Base-by-base conservation (phyloP, 805 yeast species). In the Ogataea parapolymorpha region DNA sequence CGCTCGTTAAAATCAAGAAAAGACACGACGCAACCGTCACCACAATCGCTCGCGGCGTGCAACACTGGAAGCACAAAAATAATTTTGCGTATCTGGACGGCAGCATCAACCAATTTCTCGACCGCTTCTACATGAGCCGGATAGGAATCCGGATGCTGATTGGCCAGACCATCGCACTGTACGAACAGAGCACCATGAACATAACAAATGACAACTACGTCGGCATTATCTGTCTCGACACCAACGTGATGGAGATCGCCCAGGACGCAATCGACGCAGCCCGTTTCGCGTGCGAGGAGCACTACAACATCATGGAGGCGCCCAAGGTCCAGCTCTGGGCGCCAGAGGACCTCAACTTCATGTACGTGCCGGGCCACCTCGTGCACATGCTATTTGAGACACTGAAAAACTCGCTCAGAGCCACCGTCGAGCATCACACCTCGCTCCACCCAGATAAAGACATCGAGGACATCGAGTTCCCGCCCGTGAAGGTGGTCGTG, bases 21-120 rank as follows among this genome's bases (percentile, higher is more conserved):
- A 70, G 96, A 25, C 96, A 88, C 61, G 96, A 89, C 62, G 95
- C 95, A 7, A 90, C 95, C 0, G 96, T 89, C 13, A 82, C 95
- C 12, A 87, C 96, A 0, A 82, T 89, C 56, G 95, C 95, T 1
- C 87, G 86, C 50, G 96, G 96, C 26, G 95, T 89, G 7, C 82
- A 83, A 54, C 95, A 87, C 60, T 89, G 96, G 95, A 88, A 88
- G 55, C 72, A 70, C 18, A 59, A 71, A 38, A 68, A 72, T 10
- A 67, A 72, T 26, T 50, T 31, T 50, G 53, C 62, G 27, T 68
- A 74, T 23, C 80, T 85, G 28, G 86, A 85, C 55, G 73, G 80
- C 39, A 77, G 86, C 10, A 79, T 89, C 26, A 95, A 89, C 63
- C 73, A 79, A 12, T 88, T 89, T 56, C 68, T 88, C 48, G 96